Evolutionary conservation across 2,329 filamentous ascomycete species (phyloP).

Genomic region (Xylariaceae sp.): DNA sequence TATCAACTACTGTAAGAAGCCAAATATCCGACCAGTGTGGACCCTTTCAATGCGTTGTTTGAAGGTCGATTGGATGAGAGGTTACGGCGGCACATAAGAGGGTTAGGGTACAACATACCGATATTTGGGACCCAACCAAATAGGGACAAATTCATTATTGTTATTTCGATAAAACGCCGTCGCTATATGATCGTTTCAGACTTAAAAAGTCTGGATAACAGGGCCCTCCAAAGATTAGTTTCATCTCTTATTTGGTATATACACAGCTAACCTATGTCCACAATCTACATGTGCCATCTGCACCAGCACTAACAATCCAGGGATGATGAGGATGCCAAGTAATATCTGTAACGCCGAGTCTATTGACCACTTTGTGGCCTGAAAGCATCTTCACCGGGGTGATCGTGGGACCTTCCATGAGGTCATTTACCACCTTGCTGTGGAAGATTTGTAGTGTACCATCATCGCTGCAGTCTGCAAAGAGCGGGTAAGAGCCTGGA

Average conservation of each 20-base stretch:
- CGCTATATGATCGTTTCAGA: conserved; percentile 36
- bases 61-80: not conserved
- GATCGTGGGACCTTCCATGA: conserved; percentile 96
- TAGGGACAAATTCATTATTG: not conserved
- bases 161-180: conserved; percentile 25
- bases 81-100: not conserved
- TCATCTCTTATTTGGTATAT: conserved; percentile 18
- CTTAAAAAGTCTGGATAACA: not conserved
- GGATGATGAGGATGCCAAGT: conserved; percentile 96
- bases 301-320: conserved; percentile 93
- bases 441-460: conserved; percentile 96
- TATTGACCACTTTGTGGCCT: conserved; percentile 85
- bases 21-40: no score
- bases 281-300: conserved; percentile 88
- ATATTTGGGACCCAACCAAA: not conserved
- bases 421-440: conserved; percentile 90
- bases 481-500: conserved; percentile 73
- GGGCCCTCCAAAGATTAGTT: conserved; percentile 11
- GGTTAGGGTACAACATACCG: not conserved
- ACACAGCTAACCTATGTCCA: conserved; percentile 67
- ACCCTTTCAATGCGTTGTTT: no score
- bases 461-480: conserved; percentile 94
- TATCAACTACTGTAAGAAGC: no score
- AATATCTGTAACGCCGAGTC: conserved; percentile 89
- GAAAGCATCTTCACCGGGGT: conserved; percentile 93